A percentile compares a stretch with the other conserved stretches of the same genome.
phyloP scores from a whole-genome alignment of 768 basidiomycete genomes.

The Dictyophora rubrovolvata region DNA sequence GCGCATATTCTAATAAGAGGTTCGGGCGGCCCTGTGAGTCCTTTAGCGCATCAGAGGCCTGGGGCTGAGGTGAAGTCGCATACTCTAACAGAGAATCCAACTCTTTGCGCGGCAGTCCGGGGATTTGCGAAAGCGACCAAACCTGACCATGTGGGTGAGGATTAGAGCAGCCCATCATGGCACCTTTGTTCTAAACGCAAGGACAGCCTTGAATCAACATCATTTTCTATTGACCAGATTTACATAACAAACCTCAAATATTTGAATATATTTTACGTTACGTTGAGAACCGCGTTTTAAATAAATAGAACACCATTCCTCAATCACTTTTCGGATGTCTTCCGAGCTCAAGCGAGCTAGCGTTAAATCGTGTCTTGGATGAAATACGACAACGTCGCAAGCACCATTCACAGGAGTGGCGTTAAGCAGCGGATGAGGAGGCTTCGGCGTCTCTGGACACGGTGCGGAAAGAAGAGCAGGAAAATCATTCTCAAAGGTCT shows the following conservation, averaged over 20 bases:
- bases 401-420: slow-evolving; percentile 63
- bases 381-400: slow-evolving; percentile 85
- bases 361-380: slow-evolving; percentile 78
- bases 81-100: slow-evolving; percentile 47
- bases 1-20: slow-evolving; percentile 71
- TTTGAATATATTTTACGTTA: slow-evolving; percentile 76
- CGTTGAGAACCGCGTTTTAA: slow-evolving; percentile 44
- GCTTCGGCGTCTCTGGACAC: slow-evolving; percentile 38
- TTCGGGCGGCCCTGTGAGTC: slow-evolving; percentile 52
- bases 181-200: slow-evolving; percentile 68
- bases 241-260: slow-evolving; percentile 59
- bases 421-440: slow-evolving; percentile 51
- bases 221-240: background rate
- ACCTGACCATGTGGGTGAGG: slow-evolving; percentile 91
- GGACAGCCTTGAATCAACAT: background rate
- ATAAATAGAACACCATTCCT: slow-evolving; percentile 67
- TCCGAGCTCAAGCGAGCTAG: slow-evolving; percentile 50
- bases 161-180: slow-evolving; percentile 93
- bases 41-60: slow-evolving; percentile 37
- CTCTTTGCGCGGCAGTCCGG: slow-evolving; percentile 60
- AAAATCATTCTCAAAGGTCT: slow-evolving; percentile 71
- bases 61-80: slow-evolving; percentile 23
- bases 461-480: slow-evolving; percentile 66
- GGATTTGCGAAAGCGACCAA: slow-evolving; percentile 69
- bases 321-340: slow-evolving; percentile 57